Evolutionary conservation across 2,329 filamentous ascomycete genomes (phyloP), one percentile per base, ranked within the genome.

Genomic region (Hymenoscyphus linearis): DNA sequence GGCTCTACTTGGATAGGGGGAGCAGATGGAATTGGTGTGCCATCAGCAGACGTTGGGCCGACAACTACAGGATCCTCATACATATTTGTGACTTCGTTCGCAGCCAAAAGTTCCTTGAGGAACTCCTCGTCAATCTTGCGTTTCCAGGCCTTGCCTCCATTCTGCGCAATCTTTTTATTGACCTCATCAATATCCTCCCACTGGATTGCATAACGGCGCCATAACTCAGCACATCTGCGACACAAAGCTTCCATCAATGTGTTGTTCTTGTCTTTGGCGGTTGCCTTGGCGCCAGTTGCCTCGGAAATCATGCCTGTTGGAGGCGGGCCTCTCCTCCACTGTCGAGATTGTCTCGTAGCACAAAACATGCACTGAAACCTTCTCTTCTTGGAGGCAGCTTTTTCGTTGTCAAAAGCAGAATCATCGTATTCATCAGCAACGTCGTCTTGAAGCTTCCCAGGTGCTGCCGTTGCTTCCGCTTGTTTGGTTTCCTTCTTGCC

Each of bases 331-430:
- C 93, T 85, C 60, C 95, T 85, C 95, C 95, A 99, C 74, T 96
- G 91, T 57, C 91, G 84, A 4, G 93, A 96, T 60, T 82, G 81
- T 63, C 88, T 89, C 2, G 86, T 90, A 57, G 80, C 82, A 75
- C 95, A 99, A 73, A 97, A 98, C 73, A 96, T 97, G 82, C 95
- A 99, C 66, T 91, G 83, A 71, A 99, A 98, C 22, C 84, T 84
- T 65, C 90, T 87, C 75, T 96, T 96, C 73, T 88, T 88, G 62
- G 85, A 81, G 2, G 77, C 76, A 0, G 93, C 72, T 55, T 59
- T 59, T 25, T 88, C 88, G 55, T 86, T 87, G 73, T 99, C 95
- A 70, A 96, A 99, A 2, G 95, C 95, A 5, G 95, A 99, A 75
- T 99, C 95, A 68, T 99, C 95, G 14, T 89, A 83, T 64, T 93